phyloP scores from a whole-genome alignment of 306 rosid genomes.

The Pyrus betulifolia region DNA sequence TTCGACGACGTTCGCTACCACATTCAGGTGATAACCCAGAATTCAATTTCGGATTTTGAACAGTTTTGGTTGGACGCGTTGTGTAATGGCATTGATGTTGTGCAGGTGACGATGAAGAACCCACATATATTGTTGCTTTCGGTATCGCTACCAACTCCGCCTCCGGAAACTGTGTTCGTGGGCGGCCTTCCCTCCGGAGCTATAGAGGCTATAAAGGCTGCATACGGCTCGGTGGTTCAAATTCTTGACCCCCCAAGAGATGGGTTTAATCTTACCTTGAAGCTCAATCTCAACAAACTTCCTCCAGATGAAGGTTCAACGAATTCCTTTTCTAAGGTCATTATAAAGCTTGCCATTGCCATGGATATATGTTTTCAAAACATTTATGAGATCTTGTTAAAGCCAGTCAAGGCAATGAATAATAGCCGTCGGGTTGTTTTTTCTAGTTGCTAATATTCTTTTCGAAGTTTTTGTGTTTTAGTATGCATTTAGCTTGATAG shows the following conservation, averaged over 20 bases:
- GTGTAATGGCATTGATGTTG: background rate
- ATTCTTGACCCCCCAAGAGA: slow-evolving; percentile 97
- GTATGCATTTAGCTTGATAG: background rate
- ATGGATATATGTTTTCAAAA: slow-evolving; percentile 21
- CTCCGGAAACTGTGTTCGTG: slow-evolving; percentile 72
- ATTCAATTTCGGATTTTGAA: background rate
- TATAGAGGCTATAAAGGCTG: slow-evolving; percentile 83
- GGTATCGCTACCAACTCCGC: slow-evolving; percentile 73
- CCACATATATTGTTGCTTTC: slow-evolving; percentile 64
- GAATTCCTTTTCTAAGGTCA: slow-evolving; percentile 42
- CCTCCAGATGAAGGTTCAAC: slow-evolving; percentile 77
- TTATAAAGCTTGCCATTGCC: slow-evolving; percentile 27
- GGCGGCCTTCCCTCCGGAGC: slow-evolving; percentile 88
- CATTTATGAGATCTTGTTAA: slow-evolving; percentile 1
- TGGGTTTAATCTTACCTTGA: slow-evolving; percentile 90
- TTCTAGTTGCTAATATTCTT: background rate
- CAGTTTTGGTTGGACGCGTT: background rate
- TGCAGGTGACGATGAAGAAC: slow-evolving; percentile 76
- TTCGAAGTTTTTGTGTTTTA: background rate
- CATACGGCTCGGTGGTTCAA: slow-evolving; percentile 66
- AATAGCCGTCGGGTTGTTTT: too few relatives aligned
- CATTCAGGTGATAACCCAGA: slow-evolving; percentile 51
- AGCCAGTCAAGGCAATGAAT: background rate
- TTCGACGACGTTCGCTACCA: slow-evolving; percentile 92
- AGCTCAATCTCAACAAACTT: slow-evolving; percentile 70